Evolutionary conservation across 2,329 filamentous ascomycete genomes (phyloP).

Genomic region (Bipolaris victoriae): DNA sequence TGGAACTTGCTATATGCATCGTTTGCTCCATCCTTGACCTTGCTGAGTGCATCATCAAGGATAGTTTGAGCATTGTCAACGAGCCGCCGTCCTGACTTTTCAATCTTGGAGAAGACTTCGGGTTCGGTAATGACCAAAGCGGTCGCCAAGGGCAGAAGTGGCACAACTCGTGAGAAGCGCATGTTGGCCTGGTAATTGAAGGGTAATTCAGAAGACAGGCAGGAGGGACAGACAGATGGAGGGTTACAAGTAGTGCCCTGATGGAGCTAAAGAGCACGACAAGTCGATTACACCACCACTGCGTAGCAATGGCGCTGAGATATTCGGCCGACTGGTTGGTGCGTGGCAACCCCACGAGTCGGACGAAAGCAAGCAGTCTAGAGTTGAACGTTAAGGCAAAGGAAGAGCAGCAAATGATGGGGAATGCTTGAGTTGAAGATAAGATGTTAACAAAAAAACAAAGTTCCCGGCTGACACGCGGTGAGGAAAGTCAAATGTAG

Average conservation of each 20-base stretch:
- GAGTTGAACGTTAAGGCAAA: neutral
- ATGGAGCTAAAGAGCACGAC: slow-evolving; percentile 21
- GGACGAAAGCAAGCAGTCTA: slow-evolving; percentile 13
- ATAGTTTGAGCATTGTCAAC: slow-evolving; percentile 45
- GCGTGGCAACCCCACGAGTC: neutral
- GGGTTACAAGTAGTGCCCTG: slow-evolving; percentile 15
- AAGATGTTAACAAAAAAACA: neutral
- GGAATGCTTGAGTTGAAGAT: neutral
- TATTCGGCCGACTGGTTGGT: neutral
- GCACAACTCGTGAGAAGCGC: slow-evolving; percentile 57
- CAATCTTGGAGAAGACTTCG: slow-evolving; percentile 51
- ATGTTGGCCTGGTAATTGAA: slow-evolving; percentile 44
- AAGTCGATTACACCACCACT: slow-evolving; percentile 44
- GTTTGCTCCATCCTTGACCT: slow-evolving; percentile 47
- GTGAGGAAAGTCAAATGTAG: slow-evolving; percentile 6
- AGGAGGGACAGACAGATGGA: slow-evolving; percentile 10
- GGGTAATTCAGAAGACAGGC: slow-evolving; percentile 9
- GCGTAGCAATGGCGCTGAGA: slow-evolving; percentile 19
- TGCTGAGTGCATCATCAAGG: slow-evolving; percentile 53
- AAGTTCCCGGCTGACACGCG: neutral
- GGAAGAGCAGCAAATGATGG: neutral
- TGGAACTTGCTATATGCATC: slow-evolving; percentile 51
- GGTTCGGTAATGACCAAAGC: slow-evolving; percentile 62
- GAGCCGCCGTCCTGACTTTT: slow-evolving; percentile 29
- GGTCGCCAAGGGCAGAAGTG: slow-evolving; percentile 57